Evolutionary conservation across 2,329 filamentous ascomycete genomes (phyloP), one percentile per base, ranked within the genome.

Genomic region (Fusarium beomiforme): DNA sequence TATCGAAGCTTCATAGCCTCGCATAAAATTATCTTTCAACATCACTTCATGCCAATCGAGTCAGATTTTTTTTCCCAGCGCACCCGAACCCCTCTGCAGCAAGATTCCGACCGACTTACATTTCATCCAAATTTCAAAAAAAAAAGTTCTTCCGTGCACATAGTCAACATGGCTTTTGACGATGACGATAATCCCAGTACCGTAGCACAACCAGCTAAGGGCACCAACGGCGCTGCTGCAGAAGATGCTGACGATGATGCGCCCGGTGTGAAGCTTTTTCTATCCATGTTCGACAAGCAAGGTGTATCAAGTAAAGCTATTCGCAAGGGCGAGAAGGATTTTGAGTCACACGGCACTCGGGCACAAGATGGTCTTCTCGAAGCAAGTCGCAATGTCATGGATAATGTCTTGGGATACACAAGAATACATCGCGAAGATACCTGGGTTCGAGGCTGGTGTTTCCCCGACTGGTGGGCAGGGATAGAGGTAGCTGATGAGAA

Each of bases 241-340:
- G 90, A 92, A 61, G 86, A 89, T 50, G 89, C 90, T 57, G 91
- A 91, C 42, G 95, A 97, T 75, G 92, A 95, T 79, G 89, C 91
- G 4, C 94, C 95, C 77, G 95, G 98, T 82, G 98, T 95, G 80
- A 91, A 93, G 71, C 91, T 95, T 69, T 90, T 91, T 69, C 83
- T 84, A 6, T 83, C 86, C 33, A 81, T 88, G 69, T 85, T 86
- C 69, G 79, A 83, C 67, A 87, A 88, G 76, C 82, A 83, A 57
- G 82, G 84, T 49, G 81, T 86, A 44, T 86, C 86, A 12, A 81
- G 85, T 54, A 89, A 90, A 74, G 87, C 95, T 14, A 94, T 97
- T 37, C 94, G 95, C 72, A 93, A 94, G 70, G 96, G 96, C 67
- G 94, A 97, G 80, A 99, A 99, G 81, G 96, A 99, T 83, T 99